Conservation (phyloP, 495 filamentous ascomycete species). For the Astrothelium macrocarpum region DNA sequence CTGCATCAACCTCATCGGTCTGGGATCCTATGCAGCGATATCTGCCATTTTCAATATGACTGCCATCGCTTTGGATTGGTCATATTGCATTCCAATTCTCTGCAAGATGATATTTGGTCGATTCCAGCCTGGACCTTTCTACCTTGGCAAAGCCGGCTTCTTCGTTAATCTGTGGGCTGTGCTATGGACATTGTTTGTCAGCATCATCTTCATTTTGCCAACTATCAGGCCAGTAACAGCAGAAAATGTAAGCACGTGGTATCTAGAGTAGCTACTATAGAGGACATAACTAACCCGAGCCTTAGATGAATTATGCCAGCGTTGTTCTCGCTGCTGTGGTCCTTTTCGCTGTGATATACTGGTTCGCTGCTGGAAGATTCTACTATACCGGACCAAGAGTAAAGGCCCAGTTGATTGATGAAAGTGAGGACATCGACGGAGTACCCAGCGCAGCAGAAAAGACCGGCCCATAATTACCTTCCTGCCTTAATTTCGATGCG, state of each 20-base stretch:
- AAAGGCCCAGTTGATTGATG: background rate
- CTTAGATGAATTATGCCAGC: conserved; percentile 40
- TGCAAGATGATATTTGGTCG: conserved; percentile 51
- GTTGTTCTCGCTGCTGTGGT: conserved; percentile 42
- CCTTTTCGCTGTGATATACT: conserved; percentile 40
- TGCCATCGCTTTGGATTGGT: conserved; percentile 54
- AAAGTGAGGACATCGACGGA: background rate
- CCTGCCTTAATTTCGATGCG: background rate
- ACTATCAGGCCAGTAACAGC: conserved; percentile 44
- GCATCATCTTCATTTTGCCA: conserved; percentile 52
- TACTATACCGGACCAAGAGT: background rate
- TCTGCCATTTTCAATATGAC: conserved; percentile 53
- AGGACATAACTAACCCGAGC: background rate
- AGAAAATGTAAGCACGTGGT: conserved; percentile 29
- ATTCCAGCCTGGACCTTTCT: conserved; percentile 52
- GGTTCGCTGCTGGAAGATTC: conserved; percentile 27
- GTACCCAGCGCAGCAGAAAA: background rate
- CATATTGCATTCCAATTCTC: conserved; percentile 51
- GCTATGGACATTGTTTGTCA: conserved; percentile 52
- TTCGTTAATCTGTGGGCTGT: conserved; percentile 46
- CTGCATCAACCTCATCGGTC: conserved; percentile 51
- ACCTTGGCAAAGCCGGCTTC: conserved; percentile 41
- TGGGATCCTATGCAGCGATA: conserved; percentile 53
- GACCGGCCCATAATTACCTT: background rate
- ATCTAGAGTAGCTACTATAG: background rate